These are phyloP conservation scores for Davidsoniella eucalypti DNA, from an alignment of 2,329 filamentous ascomycete species.

Conservation along the genomic window DNA sequence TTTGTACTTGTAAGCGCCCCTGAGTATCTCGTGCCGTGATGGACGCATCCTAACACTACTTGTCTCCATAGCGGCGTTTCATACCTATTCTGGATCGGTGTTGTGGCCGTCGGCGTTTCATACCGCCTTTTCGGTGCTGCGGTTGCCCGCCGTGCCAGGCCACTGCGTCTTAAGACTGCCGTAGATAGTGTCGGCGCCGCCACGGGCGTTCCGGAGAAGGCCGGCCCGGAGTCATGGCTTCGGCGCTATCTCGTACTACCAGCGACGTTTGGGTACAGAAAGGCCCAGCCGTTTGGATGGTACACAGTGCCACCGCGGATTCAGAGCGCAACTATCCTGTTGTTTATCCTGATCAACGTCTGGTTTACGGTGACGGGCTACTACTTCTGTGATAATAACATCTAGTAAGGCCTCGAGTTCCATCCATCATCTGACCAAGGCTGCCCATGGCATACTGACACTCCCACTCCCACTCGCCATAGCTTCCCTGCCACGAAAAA, in stretches of 20 bases:
- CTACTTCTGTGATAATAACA: conserved; percentile 21
- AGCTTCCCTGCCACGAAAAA: conserved; percentile 22
- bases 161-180: not conserved
- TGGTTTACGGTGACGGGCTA: conserved; percentile 23
- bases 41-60: not conserved
- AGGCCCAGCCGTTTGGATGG: conserved; percentile 28
- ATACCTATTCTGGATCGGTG: conserved; percentile 24
- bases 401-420: conserved; percentile 22
- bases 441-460: not conserved
- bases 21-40: not conserved
- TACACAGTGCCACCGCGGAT: conserved; percentile 28
- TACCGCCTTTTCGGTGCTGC: conserved; percentile 16
- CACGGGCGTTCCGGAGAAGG: conserved; percentile 1
- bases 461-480: conserved; percentile 9
- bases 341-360: conserved; percentile 25
- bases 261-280: conserved; percentile 27
- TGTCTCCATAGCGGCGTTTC: not conserved
- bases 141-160: not conserved
- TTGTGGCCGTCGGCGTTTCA: conserved; percentile 22
- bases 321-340: conserved; percentile 25
- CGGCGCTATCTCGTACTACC: conserved; percentile 22
- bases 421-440: not conserved
- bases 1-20: not conserved
- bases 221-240: conserved; percentile 17
- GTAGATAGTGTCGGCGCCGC: not conserved